phyloP scores from a whole-genome alignment of 169 alveolate species.

The Plasmodium inui region DNA sequence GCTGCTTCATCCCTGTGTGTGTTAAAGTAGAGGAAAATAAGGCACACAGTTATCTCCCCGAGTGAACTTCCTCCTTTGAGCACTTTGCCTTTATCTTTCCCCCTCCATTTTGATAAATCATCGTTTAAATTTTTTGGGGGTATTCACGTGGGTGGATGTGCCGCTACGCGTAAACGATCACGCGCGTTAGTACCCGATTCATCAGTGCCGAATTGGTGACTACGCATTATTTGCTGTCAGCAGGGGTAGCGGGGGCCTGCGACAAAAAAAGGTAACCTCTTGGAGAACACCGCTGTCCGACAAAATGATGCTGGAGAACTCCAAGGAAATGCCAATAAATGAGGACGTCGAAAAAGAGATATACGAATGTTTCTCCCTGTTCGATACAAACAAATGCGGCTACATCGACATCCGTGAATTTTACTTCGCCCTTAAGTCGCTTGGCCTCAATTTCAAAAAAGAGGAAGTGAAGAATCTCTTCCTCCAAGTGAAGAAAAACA shows the following conservation, averaged over 20 bases:
- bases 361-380: constrained; percentile 70
- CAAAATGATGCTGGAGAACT: constrained; percentile 24
- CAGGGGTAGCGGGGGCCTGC: background rate
- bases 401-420: constrained; percentile 71
- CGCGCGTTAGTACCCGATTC: background rate
- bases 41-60: background rate
- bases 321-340: constrained; percentile 16
- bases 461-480: constrained; percentile 57
- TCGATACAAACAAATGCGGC: constrained; percentile 74
- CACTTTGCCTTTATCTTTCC: background rate
- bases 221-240: background rate
- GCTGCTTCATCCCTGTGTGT: background rate
- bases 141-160: background rate
- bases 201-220: background rate
- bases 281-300: background rate
- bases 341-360: constrained; percentile 69
- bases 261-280: background rate
- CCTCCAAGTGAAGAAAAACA: constrained; percentile 40
- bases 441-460: constrained; percentile 73
- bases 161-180: background rate
- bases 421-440: constrained; percentile 67
- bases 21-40: background rate
- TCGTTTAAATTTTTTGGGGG: background rate
- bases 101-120: background rate
- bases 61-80: background rate